Percentiles rank a stretch among this genome's conserved stretches.
phyloP scores from a whole-genome alignment of 805 yeast genomes.

The Danielozyma ontarioensis region DNA sequence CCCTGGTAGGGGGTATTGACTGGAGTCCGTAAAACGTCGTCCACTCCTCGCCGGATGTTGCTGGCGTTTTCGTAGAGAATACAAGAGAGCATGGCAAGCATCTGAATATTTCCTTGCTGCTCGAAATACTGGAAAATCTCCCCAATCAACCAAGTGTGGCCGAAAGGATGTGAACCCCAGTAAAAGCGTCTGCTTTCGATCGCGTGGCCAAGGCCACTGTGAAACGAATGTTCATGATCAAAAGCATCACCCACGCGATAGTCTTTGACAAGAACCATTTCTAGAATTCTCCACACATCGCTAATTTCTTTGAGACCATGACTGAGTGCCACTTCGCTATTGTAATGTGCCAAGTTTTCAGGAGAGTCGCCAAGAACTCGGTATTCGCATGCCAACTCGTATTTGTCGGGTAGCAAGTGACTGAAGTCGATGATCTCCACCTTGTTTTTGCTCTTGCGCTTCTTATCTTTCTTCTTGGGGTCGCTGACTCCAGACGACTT shows the following conservation, averaged over 20 bases:
- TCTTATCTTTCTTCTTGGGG: slow-evolving; percentile 15
- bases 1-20: slow-evolving; percentile 43
- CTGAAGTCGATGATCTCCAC: slow-evolving; percentile 62
- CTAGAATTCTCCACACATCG: slow-evolving; percentile 69
- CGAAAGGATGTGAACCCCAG: slow-evolving; percentile 84
- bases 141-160: slow-evolving; percentile 59
- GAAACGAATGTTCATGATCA: slow-evolving; percentile 2
- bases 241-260: slow-evolving; percentile 4
- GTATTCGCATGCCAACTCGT: slow-evolving; percentile 65
- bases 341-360: slow-evolving; percentile 59
- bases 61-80: slow-evolving; percentile 46
- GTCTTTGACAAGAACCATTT: slow-evolving; percentile 41
- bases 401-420: slow-evolving; percentile 68
- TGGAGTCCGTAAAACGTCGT: slow-evolving; percentile 29
- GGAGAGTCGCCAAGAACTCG: slow-evolving; percentile 60
- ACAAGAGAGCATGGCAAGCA: slow-evolving; percentile 87
- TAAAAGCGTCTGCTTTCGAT: slow-evolving; percentile 40
- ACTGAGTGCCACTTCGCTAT: slow-evolving; percentile 63
- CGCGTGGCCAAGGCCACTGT: neutral
- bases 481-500: slow-evolving; percentile 37
- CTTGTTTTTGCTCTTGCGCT: slow-evolving; percentile 42
- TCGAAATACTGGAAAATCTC: slow-evolving; percentile 64
- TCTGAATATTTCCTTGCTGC: slow-evolving; percentile 63
- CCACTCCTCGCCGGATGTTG: slow-evolving; percentile 12
- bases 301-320: slow-evolving; percentile 59